These are phyloP conservation scores for Trypanosoma congolense DNA, from an alignment of 208 protist genomes.

Conservation along the genomic window DNA sequence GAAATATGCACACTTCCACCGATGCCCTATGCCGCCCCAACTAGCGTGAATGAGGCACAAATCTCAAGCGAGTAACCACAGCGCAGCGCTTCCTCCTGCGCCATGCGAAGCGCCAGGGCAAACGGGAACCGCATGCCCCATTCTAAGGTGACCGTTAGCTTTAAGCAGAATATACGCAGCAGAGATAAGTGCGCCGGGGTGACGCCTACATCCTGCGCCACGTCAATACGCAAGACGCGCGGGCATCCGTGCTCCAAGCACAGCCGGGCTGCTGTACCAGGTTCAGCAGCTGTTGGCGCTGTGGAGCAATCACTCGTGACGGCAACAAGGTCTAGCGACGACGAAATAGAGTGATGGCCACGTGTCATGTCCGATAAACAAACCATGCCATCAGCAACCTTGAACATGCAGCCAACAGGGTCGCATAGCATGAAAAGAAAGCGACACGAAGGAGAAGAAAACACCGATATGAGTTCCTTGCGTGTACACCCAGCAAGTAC, in stretches of 20 bases:
- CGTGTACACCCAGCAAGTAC: conserved; percentile 68
- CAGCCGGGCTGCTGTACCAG: conserved; percentile 40
- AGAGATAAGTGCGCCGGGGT: conserved; percentile 49
- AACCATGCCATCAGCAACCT: conserved; percentile 70
- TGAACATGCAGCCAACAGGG: conserved; percentile 36
- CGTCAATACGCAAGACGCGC: conserved; percentile 72
- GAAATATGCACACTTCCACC: too few relatives aligned
- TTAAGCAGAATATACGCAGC: conserved; percentile 42
- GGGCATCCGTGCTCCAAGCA: conserved; percentile 59
- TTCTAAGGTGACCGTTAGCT: conserved; percentile 37
- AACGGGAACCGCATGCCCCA: conserved; percentile 53
- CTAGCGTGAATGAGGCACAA: conserved; percentile 70
- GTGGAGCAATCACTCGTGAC: conserved; percentile 41
- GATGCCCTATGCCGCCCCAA: conserved; percentile 73
- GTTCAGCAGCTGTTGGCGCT: conserved; percentile 29
- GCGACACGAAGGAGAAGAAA: conserved; percentile 33
- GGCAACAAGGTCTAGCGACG: conserved; percentile 52
- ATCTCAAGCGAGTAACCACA: conserved; percentile 31
- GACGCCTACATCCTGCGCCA: conserved; percentile 31
- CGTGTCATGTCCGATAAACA: conserved; percentile 17
- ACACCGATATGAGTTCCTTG: conserved; percentile 67
- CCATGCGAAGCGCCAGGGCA: conserved; percentile 69
- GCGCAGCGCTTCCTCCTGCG: conserved; percentile 35
- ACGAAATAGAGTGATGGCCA: not conserved
- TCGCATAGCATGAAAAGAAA: conserved; percentile 57